Conservation (phyloP, 805 yeast genomes). For the Suhomyces sp. region DNA sequence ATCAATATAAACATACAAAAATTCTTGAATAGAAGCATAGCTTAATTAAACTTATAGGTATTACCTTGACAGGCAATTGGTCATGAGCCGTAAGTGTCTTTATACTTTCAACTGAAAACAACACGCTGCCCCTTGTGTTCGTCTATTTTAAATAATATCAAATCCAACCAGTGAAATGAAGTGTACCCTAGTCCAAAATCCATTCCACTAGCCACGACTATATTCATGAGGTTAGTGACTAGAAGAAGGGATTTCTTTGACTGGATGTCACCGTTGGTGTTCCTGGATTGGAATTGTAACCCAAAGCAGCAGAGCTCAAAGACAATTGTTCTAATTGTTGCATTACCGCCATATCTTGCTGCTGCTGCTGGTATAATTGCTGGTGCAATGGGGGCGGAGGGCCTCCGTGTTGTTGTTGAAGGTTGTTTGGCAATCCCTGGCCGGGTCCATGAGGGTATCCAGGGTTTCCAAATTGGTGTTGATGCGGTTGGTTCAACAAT, state of each 20-base stretch:
- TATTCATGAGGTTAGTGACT: constrained; percentile 2
- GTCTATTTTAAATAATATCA: too few relatives aligned
- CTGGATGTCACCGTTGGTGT: constrained; percentile 31
- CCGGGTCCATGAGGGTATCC: not conserved
- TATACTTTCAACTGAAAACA: too few relatives aligned
- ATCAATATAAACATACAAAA: too few relatives aligned
- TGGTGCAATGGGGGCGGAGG: constrained; percentile 8
- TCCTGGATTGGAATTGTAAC: constrained; percentile 45
- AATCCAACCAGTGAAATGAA: too few relatives aligned
- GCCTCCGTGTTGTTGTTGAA: constrained; percentile 1
- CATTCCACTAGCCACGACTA: too few relatives aligned
- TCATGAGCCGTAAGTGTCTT: too few relatives aligned
- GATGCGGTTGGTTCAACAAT: not conserved
- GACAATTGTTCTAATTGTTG: constrained; percentile 48
- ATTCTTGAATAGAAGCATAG: too few relatives aligned
- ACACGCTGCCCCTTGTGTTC: too few relatives aligned
- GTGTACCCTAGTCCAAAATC: too few relatives aligned
- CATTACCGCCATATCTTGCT: constrained; percentile 38
- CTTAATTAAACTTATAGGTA: too few relatives aligned
- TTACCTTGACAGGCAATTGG: too few relatives aligned
- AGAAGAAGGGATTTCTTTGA: constrained; percentile 26
- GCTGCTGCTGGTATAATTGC: constrained; percentile 10
- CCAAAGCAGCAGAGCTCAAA: constrained; percentile 47
- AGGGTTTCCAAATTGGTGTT: not conserved
- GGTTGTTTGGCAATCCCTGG: not conserved